Conservation (phyloP, 139 green algal genomes). For the Deuterostichococcus epilithicus region DNA sequence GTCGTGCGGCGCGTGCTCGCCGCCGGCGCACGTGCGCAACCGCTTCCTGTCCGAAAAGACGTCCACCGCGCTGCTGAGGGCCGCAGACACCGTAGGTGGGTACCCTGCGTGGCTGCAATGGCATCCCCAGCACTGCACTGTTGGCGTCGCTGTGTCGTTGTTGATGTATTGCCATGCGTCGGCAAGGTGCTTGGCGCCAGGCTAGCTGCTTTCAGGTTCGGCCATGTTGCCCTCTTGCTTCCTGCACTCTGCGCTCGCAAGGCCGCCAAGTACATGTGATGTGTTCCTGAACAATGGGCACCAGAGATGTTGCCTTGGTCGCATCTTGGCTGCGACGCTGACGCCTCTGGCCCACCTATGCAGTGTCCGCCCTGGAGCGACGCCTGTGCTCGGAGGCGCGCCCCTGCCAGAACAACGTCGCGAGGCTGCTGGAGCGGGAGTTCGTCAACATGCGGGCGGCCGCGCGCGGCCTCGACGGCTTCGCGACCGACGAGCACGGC, state of each 20-base stretch:
- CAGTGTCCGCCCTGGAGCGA: neutral
- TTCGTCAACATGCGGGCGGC: neutral
- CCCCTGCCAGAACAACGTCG: conserved; percentile 2
- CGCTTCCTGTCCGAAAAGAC: neutral
- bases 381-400: neutral
- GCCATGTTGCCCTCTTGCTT: too few relatives aligned
- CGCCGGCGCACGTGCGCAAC: conserved; percentile 5
- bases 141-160: neutral
- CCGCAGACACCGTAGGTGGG: neutral
- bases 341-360: neutral
- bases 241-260: too few relatives aligned
- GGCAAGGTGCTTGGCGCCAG: neutral
- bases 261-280: too few relatives aligned
- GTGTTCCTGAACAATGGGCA: too few relatives aligned
- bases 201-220: too few relatives aligned
- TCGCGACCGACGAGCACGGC: conserved; percentile 11
- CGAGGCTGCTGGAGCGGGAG: neutral
- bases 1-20: conserved; percentile 14
- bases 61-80: conserved; percentile 13
- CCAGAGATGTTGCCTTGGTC: neutral
- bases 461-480: conserved; percentile 10
- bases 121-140: too few relatives aligned
- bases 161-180: neutral
- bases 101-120: too few relatives aligned
- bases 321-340: neutral